Percentiles rank a stretch among this genome's conserved stretches.
These are phyloP conservation scores for Allomyces macrogynus DNA, from an alignment of 192 early-diverging fungal genomes.

Conservation along the genomic window DNA sequence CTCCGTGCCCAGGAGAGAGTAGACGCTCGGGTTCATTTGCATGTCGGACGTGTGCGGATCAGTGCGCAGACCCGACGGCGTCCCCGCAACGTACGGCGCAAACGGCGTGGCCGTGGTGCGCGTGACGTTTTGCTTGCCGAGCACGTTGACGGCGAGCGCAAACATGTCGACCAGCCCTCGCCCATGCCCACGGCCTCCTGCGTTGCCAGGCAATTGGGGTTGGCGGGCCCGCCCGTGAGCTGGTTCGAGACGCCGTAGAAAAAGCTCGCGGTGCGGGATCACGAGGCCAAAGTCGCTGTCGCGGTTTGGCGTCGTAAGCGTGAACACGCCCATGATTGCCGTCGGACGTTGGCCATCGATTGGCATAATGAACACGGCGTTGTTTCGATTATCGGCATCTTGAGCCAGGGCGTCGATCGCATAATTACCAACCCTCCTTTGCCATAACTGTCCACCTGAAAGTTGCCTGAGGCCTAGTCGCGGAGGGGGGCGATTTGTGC, in stretches of 20 bases:
- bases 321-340: too few relatives aligned
- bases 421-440: conserved; percentile 56
- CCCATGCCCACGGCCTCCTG: conserved; percentile 80
- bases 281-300: too few relatives aligned
- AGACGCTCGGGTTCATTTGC: conserved; percentile 8
- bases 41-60: conserved; percentile 20
- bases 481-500: too few relatives aligned
- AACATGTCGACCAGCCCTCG: conserved; percentile 90
- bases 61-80: background rate
- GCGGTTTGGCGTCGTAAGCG: too few relatives aligned
- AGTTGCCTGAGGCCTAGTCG: conserved; percentile 45
- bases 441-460: conserved; percentile 70
- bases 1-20: too few relatives aligned
- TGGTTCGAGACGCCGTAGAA: too few relatives aligned
- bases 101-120: conserved; percentile 34
- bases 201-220: conserved; percentile 68
- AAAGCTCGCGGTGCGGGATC: too few relatives aligned
- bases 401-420: conserved; percentile 78
- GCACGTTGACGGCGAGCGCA: conserved; percentile 41
- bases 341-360: conserved; percentile 50
- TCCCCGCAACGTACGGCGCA: conserved; percentile 64
- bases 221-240: conserved; percentile 52
- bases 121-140: conserved; percentile 29
- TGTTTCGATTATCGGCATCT: conserved; percentile 59
- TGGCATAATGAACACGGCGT: conserved; percentile 84